Evolutionary conservation across 345 rosid genomes (phyloP).

Genomic region (Brassica incana): DNA sequence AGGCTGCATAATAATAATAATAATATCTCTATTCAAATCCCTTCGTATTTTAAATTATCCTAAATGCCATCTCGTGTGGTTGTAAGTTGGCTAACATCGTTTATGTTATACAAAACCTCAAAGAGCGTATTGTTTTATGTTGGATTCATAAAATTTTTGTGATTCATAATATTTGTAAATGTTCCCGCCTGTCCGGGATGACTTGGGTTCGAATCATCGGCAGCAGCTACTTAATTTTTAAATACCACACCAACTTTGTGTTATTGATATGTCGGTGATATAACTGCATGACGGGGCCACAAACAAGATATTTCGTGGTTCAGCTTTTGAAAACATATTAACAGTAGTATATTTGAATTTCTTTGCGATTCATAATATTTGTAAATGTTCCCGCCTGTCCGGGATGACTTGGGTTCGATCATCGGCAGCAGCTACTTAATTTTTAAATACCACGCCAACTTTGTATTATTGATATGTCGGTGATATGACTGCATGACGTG

Average conservation of each 20-base stretch:
- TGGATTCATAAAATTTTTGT: neutral
- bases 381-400: neutral
- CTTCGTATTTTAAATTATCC: no score
- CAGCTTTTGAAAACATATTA: neutral
- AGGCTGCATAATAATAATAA: no score
- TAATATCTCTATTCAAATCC: no score
- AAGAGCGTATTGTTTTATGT: no score
- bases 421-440: neutral
- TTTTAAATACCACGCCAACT: neutral
- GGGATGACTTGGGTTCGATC: neutral
- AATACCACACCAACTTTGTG: neutral
- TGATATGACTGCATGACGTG: neutral
- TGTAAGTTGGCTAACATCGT: no score
- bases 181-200: neutral
- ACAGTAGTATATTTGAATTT: neutral
- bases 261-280: neutral
- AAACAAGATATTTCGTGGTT: neutral
- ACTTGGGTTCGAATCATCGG: neutral
- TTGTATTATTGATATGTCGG: neutral
- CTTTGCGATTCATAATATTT: neutral
- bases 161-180: neutral
- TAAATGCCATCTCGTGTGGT: no score
- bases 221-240: neutral
- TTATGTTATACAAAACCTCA: no score
- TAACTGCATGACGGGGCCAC: conserved; percentile 4